Conservation (phyloP, 306 rosid genomes). For the Cicer cuneatum region DNA sequence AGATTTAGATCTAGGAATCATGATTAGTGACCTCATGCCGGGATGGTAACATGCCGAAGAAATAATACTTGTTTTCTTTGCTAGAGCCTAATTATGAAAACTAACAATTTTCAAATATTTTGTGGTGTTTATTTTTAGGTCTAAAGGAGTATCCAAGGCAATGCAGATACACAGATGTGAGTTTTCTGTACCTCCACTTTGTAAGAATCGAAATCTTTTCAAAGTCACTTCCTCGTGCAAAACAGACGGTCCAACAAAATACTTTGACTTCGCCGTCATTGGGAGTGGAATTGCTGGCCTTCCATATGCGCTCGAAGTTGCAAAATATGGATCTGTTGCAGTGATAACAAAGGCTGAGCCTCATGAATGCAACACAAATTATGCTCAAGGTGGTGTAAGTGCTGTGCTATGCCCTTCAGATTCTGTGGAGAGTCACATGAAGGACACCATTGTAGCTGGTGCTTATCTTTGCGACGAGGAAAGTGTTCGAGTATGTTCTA, state of each 20-base stretch:
- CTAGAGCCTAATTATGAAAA: not conserved
- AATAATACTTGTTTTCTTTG: constrained; percentile 11
- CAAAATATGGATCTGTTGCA: constrained; percentile 90
- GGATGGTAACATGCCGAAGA: constrained; percentile 7
- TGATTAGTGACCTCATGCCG: constrained; percentile 19
- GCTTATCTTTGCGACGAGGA: constrained; percentile 95
- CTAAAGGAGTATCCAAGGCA: constrained; percentile 59
- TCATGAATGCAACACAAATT: constrained; percentile 96
- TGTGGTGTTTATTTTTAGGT: constrained; percentile 56
- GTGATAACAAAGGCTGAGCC: constrained; percentile 96
- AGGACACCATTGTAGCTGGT: constrained; percentile 94
- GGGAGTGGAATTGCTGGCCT: constrained; percentile 99
- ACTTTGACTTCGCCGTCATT: constrained; percentile 80
- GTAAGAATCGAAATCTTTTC: constrained; percentile 49
- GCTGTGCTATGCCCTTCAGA: constrained; percentile 90
- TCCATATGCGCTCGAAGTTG: constrained; percentile 91
- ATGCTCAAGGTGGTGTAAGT: constrained; percentile 99
- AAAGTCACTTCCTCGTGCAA: constrained; percentile 60
- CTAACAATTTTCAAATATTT: constrained; percentile 16
- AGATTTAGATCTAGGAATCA: constrained; percentile 37
- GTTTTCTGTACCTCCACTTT: constrained; percentile 46
- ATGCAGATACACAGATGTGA: constrained; percentile 53
- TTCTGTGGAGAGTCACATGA: constrained; percentile 94
- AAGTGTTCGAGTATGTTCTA: constrained; percentile 79
- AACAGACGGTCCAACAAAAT: constrained; percentile 63